phyloP scores from a whole-genome alignment of 768 basidiomycete species.

The Chalciporus pseudorubinellus region DNA sequence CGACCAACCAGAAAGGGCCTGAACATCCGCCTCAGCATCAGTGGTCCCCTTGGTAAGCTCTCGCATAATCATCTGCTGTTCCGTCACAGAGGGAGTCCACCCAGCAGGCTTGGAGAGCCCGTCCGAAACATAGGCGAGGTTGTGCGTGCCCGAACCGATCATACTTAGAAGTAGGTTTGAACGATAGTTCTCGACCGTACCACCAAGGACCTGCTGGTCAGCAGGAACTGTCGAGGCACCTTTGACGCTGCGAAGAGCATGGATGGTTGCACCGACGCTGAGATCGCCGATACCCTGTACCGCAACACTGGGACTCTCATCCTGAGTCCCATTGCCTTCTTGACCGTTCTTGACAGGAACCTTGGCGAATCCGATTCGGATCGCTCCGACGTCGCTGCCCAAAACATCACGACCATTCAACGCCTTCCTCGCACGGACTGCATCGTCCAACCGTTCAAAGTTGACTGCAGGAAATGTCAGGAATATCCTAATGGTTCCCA shows the following conservation, averaged over 20 bases:
- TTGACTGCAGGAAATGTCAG: conserved; percentile 57
- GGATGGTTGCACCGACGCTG: conserved; percentile 85
- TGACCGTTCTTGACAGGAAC: conserved; percentile 89
- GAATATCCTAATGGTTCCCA: not conserved
- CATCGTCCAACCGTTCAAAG: conserved; percentile 96
- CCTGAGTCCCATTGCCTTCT: conserved; percentile 55
- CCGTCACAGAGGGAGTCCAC: conserved; percentile 77
- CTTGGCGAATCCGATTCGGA: conserved; percentile 95
- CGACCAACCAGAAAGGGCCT: conserved; percentile 76
- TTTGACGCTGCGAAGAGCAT: conserved; percentile 81
- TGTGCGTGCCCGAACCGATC: conserved; percentile 75
- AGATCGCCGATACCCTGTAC: conserved; percentile 83
- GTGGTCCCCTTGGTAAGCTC: conserved; percentile 76
- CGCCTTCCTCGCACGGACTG: conserved; percentile 91
- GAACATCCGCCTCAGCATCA: conserved; percentile 83
- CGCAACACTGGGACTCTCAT: conserved; percentile 62
- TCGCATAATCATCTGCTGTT: conserved; percentile 96
- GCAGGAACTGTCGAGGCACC: conserved; percentile 91
- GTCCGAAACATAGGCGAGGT: conserved; percentile 51
- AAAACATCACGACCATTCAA: conserved; percentile 95
- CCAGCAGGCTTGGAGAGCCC: conserved; percentile 59
- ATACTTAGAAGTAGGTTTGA: conserved; percentile 88
- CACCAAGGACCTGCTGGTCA: conserved; percentile 90
- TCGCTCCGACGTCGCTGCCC: conserved; percentile 94
- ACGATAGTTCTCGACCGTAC: conserved; percentile 91